phyloP scores from a whole-genome alignment of 2,329 filamentous ascomycete genomes.

The Pseudomassariella vexata region DNA sequence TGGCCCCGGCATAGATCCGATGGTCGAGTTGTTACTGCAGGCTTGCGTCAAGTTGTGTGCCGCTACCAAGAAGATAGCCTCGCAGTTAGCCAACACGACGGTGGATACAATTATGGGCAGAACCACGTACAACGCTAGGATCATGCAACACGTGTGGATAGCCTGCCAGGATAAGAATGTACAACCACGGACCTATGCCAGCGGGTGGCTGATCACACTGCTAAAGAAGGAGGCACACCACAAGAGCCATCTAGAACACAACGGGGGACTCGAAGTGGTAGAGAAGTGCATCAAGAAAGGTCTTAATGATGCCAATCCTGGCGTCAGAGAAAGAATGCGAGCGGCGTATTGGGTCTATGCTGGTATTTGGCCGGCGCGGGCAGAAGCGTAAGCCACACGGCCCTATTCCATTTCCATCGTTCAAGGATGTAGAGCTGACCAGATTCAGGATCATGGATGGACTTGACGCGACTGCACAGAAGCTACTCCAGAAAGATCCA shows the following conservation, averaged over 20 bases:
- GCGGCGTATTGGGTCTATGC: constrained; percentile 82
- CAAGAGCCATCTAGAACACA: constrained; percentile 78
- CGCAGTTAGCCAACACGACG: constrained; percentile 73
- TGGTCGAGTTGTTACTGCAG: constrained; percentile 87
- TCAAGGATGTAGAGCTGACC: no score
- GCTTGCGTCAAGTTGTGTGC: constrained; percentile 84
- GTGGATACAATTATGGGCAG: constrained; percentile 77
- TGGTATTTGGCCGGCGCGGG: constrained; percentile 69
- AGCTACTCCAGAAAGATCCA: constrained; percentile 74
- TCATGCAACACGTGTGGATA: constrained; percentile 78
- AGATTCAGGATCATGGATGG: constrained; percentile 63
- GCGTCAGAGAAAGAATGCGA: constrained; percentile 80
- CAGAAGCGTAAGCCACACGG: constrained; percentile 56
- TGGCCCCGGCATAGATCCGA: constrained; percentile 74
- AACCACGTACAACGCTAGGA: constrained; percentile 70
- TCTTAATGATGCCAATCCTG: constrained; percentile 82
- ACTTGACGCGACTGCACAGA: constrained; percentile 73
- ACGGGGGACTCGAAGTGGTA: constrained; percentile 73
- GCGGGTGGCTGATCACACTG: constrained; percentile 79
- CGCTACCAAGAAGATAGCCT: constrained; percentile 87
- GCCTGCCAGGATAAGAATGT: constrained; percentile 93
- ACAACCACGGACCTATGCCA: constrained; percentile 71
- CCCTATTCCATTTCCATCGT: not conserved
- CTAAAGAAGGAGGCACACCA: constrained; percentile 72
- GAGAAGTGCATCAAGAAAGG: constrained; percentile 89